phyloP scores from a whole-genome alignment of 208 protist genomes.

The Trypanosoma congolense region DNA sequence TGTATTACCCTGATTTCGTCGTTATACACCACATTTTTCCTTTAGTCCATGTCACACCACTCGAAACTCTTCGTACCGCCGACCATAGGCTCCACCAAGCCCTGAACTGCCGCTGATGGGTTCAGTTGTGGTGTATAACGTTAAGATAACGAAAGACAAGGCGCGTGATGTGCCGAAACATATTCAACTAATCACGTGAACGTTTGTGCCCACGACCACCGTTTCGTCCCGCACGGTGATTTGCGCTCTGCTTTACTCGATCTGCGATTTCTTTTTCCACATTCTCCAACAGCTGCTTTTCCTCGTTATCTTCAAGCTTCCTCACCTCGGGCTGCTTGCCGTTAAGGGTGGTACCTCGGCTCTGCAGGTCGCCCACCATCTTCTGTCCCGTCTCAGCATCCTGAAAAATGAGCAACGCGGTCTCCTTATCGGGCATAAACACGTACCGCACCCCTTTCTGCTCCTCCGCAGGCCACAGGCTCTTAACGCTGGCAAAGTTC shows the following conservation, averaged over 20 bases:
- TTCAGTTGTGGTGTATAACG: too few species aligned
- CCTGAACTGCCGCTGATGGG: too few species aligned
- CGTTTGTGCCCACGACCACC: constrained; percentile 37
- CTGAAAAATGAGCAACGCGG: constrained; percentile 78
- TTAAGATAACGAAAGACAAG: too few species aligned
- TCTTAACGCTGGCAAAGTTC: constrained; percentile 73
- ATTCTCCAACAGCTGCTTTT: constrained; percentile 58
- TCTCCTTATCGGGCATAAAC: constrained; percentile 63
- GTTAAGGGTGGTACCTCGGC: constrained; percentile 71
- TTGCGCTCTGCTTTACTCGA: constrained; percentile 36
- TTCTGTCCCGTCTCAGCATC: constrained; percentile 64
- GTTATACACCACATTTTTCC: too few species aligned
- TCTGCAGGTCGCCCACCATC: constrained; percentile 70
- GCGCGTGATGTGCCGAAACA: too few species aligned
- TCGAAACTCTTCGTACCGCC: too few species aligned
- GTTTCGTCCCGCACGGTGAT: constrained; percentile 32
- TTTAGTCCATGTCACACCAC: too few species aligned
- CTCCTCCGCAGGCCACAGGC: constrained; percentile 79
- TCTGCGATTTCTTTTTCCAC: constrained; percentile 83
- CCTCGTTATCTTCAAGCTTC: constrained; percentile 63
- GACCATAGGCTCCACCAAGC: too few species aligned
- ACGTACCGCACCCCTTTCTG: constrained; percentile 84
- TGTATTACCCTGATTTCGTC: too few species aligned
- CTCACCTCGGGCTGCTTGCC: constrained; percentile 59
- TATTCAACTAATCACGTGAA: constrained; percentile 27